Conservation (phyloP, 2,329 filamentous ascomycete species). For the Phoma herbarum region DNA sequence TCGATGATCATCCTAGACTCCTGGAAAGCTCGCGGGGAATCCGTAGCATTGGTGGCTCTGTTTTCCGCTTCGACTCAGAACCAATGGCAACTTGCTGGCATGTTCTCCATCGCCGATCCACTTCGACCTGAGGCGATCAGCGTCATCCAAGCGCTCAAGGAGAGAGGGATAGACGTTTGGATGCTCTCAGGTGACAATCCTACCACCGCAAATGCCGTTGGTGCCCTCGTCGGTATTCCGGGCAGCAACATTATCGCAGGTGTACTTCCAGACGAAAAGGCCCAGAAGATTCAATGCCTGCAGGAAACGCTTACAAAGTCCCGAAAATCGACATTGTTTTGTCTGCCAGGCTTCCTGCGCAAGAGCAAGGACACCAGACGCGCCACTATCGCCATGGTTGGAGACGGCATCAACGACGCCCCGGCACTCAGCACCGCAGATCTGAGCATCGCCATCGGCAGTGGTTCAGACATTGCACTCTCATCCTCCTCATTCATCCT, state of each 20-base stretch:
- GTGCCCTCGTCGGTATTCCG: conserved; percentile 76
- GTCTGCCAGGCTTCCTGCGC: conserved; percentile 25
- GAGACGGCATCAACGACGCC: conserved; percentile 87
- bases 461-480: conserved; percentile 83
- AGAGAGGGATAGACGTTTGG: conserved; percentile 77
- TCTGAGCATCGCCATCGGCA: conserved; percentile 82
- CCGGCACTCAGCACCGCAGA: conserved; percentile 82
- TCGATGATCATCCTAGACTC: conserved; percentile 36
- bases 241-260: conserved; percentile 80
- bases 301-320: conserved; percentile 47
- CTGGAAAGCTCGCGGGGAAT: conserved; percentile 56
- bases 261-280: conserved; percentile 85
- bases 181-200: conserved; percentile 93
- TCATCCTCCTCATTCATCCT: conserved; percentile 84
- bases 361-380: conserved; percentile 41
- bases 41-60: conserved; percentile 53
- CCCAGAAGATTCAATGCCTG: conserved; percentile 69
- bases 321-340: conserved; percentile 28
- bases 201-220: conserved; percentile 85
- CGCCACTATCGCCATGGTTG: conserved; percentile 79
- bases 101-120: conserved; percentile 82
- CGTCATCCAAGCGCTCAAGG: conserved; percentile 71
- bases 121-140: conserved; percentile 75
- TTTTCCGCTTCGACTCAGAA: conserved; percentile 3
- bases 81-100: conserved; percentile 63